phyloP scores from a whole-genome alignment of 768 basidiomycete genomes.

The Mycena epipterygia region DNA sequence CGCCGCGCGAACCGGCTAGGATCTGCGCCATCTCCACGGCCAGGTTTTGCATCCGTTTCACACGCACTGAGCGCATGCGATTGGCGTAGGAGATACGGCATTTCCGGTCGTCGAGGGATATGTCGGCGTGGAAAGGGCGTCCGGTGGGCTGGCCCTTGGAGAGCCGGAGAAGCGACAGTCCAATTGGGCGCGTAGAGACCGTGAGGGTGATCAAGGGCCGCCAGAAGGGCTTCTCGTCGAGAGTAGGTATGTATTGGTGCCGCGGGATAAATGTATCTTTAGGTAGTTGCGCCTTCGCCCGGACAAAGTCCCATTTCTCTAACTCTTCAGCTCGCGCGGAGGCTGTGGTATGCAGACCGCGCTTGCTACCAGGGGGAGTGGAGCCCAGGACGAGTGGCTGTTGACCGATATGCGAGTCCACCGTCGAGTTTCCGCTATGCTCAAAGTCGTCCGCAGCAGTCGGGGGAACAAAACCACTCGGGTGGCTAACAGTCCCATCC shows the following conservation, averaged over 20 bases:
- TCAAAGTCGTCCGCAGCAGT: conserved; percentile 54
- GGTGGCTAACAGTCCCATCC: conserved; percentile 56
- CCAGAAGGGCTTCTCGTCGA: conserved; percentile 51
- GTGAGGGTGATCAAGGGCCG: conserved; percentile 57
- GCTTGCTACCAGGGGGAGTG: conserved; percentile 3
- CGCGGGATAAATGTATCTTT: conserved; percentile 32
- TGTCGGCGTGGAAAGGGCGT: conserved; percentile 49
- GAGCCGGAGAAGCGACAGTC: conserved; percentile 49
- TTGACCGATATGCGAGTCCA: conserved; percentile 15
- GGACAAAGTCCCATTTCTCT: conserved; percentile 20
- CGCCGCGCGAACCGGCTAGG: conserved; percentile 54
- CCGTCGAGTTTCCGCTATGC: conserved; percentile 33
- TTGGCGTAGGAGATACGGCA: conserved; percentile 44
- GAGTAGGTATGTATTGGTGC: conserved; percentile 44
- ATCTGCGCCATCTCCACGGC: conserved; percentile 43
- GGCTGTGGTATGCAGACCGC: conserved; percentile 23
- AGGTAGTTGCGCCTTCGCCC: neutral
- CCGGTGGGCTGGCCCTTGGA: conserved; percentile 49
- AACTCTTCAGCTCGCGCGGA: conserved; percentile 19
- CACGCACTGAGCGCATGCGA: conserved; percentile 51
- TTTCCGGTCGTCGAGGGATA: conserved; percentile 51
- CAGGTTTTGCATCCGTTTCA: conserved; percentile 50
- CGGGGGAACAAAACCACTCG: conserved; percentile 60
- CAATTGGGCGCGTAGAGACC: conserved; percentile 58
- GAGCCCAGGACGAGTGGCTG: conserved; percentile 16